Base-by-base conservation (phyloP, 257 asterid species). In the Thymus quinquecostatus region DNA sequence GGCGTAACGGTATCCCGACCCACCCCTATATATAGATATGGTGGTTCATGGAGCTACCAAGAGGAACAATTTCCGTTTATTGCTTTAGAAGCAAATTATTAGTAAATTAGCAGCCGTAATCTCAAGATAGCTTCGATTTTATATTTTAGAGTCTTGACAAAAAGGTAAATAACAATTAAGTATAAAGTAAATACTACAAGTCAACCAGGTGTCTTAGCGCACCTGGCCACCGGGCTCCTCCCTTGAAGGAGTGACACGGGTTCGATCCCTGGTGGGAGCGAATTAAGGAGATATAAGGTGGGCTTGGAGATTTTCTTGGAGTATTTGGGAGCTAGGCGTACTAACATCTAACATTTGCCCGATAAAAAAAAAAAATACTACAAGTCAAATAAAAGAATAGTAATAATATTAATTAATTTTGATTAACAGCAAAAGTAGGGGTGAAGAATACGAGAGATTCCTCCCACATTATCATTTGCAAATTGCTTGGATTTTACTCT, bases 401-500 rank as follows among this genome's bases (percentile, higher is more conserved):
- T 8, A 34, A 2, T 2, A 53, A 69, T 56, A 3, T 2, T 8
- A 34, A 2, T 2, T 34, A 34, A 34, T 29, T 78, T 41, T 21
- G 21, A 21, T 21, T 74, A 55, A 33, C 60, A 77, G 66, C 56
- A 59, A 59, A 71, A 58, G 78, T 71, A 63, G 69, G 72, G 71
- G 41, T 57, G 61, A 57, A 12, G 59, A 73, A 64, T 72, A 44
- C 73, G 55, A 49, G 61, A 75, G 54, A 75, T 79, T 74, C 73
- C 79, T 49, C 55, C 7, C 41, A 12, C 40, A 70, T 70, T 58
- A 45, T 65, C 57, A 70, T 56, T 38, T 51, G 64, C 54, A 32
- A 14, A 40, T 71, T 68, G 69, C 81, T 80, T 81, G 44, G 40
- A 74, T 70, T 66, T 77, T 49, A 74, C 80, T 81, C 80, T 30